Evolutionary conservation across 805 yeast species (phyloP), one percentile per base, ranked within the genome.

Genomic region (Hanseniaspora pseudoguilliermondii): DNA sequence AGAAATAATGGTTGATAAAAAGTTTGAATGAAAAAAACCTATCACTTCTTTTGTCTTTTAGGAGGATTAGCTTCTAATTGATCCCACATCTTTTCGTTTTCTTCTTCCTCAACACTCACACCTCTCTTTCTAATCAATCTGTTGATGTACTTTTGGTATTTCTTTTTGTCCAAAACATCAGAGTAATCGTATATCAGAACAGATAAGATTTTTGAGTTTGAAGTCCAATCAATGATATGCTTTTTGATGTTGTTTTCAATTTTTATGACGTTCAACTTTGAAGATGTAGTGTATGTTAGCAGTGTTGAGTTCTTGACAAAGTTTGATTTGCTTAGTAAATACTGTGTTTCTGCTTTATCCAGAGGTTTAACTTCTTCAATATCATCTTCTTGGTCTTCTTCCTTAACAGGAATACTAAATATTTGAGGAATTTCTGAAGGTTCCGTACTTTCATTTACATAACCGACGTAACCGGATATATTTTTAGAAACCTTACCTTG

Each of bases 121-220:
- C 75, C 61, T 69, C 71, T 64, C 69, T 71, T 61, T 67, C 66
- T 77, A 69, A 70, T 59, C 68, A 60, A 55, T 57, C 62, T 62
- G 32, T 52, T 61, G 54, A 60, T 72, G 69, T 58, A 72, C 71
- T 51, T 67, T 65, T 60, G 57, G 54, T 59, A 49, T 53, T 60
- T 60, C 9, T 53, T 60, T 13, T 49, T 62, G 40, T 58, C 66
- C 9, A 62, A 23, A 39, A 55, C 55, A 40, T 55, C 58, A 35
- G 40, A 34, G 8, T 25, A 11, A 44, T 55, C 56, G 20, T 53
- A 53, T 2, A 53, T 15, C 35, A 53, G 32, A 20, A 46, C 50
- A 11, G 56, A 46, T 13, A 46, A 16, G 4, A 53, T 46, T 50
- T 70, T 74, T 47, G 72, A 76, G 59, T 79, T 81, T 21, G 83